Conservation (phyloP, 805 yeast genomes). For the Pichia occidentalis region DNA sequence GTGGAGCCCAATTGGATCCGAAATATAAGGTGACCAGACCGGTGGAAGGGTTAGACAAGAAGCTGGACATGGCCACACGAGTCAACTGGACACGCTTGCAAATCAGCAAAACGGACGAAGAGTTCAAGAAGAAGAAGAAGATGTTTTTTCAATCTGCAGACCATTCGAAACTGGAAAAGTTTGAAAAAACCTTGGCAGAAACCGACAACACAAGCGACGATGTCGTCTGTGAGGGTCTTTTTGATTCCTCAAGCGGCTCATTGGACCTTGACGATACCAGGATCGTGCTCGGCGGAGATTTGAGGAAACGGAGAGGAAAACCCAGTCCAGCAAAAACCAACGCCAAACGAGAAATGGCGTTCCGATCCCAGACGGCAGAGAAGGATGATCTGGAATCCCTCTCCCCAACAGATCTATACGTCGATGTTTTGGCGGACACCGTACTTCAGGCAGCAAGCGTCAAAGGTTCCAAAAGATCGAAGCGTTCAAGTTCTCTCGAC, state of each 20-base stretch:
- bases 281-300: not conserved
- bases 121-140: conserved; percentile 25
- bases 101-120: conserved; percentile 22
- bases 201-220: conserved; percentile 16
- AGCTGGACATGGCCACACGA: conserved; percentile 19
- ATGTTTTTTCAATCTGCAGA: conserved; percentile 17
- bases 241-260: conserved; percentile 10
- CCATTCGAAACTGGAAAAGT: conserved; percentile 13
- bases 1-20: no score
- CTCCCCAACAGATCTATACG: not conserved
- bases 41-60: conserved; percentile 24
- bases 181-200: conserved; percentile 12
- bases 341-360: not conserved
- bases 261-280: conserved; percentile 12
- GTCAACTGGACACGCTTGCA: conserved; percentile 27
- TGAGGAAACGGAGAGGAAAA: not conserved
- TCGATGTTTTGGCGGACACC: no score
- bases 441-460: no score
- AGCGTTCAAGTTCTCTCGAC: no score
- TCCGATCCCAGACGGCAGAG: not conserved
- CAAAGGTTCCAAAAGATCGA: no score
- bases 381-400: no score
- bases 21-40: conserved; percentile 17
- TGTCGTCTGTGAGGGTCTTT: conserved; percentile 17
- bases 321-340: not conserved